Conservation (phyloP, 2,329 filamentous ascomycete species). For the Pestalotiopsis sp. region DNA sequence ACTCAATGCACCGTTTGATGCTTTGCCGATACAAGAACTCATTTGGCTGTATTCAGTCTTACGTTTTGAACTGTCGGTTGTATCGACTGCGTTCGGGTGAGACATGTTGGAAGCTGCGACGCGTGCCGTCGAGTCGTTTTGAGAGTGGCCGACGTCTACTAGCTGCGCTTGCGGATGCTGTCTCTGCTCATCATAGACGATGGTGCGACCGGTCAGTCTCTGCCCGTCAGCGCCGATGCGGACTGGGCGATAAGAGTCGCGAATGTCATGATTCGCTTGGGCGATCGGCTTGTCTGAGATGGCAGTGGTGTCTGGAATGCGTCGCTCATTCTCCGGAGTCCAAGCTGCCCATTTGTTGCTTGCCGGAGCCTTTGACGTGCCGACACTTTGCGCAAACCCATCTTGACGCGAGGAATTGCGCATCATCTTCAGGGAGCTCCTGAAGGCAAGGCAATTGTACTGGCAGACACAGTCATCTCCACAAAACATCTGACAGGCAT, state of each 20-base stretch:
- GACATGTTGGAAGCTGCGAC: too few species aligned
- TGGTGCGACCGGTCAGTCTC: not conserved
- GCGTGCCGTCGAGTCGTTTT: not conserved
- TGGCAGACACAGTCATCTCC: conserved; percentile 27
- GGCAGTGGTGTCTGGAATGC: too few species aligned
- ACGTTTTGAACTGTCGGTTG: too few species aligned
- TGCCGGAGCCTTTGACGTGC: too few species aligned
- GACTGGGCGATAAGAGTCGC: not conserved
- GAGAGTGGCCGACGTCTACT: not conserved
- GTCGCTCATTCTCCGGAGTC: too few species aligned
- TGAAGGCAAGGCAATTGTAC: not conserved
- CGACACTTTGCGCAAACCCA: too few species aligned
- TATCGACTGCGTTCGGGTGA: too few species aligned
- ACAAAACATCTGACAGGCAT: conserved; percentile 29
- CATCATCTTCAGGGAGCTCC: not conserved
- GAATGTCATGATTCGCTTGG: not conserved
- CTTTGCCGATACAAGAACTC: not conserved
- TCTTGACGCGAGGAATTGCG: not conserved
- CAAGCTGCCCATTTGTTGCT: too few species aligned
- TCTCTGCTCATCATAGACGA: not conserved
- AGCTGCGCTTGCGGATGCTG: not conserved
- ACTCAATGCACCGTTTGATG: not conserved
- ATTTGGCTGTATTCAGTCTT: not conserved
- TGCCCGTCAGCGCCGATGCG: not conserved
- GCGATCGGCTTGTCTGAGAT: not conserved